Evolutionary conservation across 305 asterid genomes (phyloP), one percentile per base, ranked within the genome.

Genomic region (Rubia peregrina): DNA sequence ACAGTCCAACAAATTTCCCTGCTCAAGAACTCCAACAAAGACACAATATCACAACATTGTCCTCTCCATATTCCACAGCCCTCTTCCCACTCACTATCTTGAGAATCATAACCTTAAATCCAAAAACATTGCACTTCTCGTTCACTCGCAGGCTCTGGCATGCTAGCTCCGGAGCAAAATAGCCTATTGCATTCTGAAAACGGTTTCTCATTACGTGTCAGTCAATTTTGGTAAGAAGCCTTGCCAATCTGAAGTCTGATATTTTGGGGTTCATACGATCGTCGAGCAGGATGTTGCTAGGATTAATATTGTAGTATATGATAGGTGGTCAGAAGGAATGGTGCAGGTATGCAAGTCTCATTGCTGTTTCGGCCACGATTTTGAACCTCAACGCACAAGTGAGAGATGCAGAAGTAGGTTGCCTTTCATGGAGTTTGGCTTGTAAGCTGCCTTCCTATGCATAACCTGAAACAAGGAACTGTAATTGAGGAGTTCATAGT

Each of bases 401-500:
- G 4, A 93, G 87, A 0, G 88, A 84, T 10, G 80, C 74, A 0
- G 82, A 74, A 13, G 86, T 70, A 3, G 84, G 73, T 8, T 74
- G 74, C n/a, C 78, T 68, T 7, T 84, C 83, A 46, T 89, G 92
- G n/a, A 93, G 95, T 56, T 67, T 85, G 3, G 88, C 77, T 26
- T 87, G 95, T 66, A n/a, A n/a, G n/a, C n/a, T n/a, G n/a, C n/a
- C n/a, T n/a, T n/a, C n/a, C n/a, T n/a, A n/a, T n/a, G n/a, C n/a
- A n/a, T n/a, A 94, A 69, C 91, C 99, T 9, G 96, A 80, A 6
- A 91, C 96, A 4, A 94, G 74, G 73, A 94, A 92, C 84, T 89
- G 96, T 7, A 89, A 67, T 4, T 87, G 89, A 43, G 99, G 93
- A 41, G 98, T 94, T 98, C 99, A 94, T 87, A 94, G 78, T 89